phyloP scores from a whole-genome alignment of 163 green algal genomes.

The Scenedesmus sp. region DNA sequence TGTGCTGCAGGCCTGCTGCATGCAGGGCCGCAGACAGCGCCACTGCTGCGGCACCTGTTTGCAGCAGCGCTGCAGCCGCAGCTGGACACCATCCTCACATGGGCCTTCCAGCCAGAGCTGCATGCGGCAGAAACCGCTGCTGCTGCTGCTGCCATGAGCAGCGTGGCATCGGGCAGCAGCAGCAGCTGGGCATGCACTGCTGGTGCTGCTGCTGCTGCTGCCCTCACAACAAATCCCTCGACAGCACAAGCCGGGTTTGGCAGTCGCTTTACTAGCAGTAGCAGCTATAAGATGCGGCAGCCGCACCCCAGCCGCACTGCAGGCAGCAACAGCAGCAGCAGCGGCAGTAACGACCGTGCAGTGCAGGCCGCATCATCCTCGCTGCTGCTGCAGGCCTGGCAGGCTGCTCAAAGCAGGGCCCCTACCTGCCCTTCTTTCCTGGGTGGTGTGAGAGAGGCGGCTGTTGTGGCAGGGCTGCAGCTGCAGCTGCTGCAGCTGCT shows the following conservation, averaged over 20 bases:
- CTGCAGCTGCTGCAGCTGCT: slow-evolving; percentile 44
- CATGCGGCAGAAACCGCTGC: slow-evolving; percentile 34
- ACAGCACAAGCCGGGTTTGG: neutral
- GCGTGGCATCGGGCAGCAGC: slow-evolving; percentile 22
- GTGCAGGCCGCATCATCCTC: neutral
- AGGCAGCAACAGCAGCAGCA: neutral
- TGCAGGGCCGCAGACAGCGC: slow-evolving; percentile 11
- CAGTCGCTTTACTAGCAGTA: neutral
- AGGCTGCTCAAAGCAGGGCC: neutral
- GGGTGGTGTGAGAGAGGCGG: neutral
- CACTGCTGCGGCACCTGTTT: slow-evolving; percentile 41
- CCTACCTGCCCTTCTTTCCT: slow-evolving; percentile 31
- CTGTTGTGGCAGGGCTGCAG: slow-evolving; percentile 36
- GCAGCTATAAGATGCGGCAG: neutral
- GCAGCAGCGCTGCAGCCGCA: slow-evolving; percentile 38
- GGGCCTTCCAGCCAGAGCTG: slow-evolving; percentile 17
- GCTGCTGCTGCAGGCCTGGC: slow-evolving; percentile 25
- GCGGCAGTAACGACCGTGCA: neutral
- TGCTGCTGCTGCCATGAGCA: slow-evolving; percentile 21
- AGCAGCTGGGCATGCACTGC: slow-evolving; percentile 1
- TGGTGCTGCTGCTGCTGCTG: neutral
- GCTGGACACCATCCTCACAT: slow-evolving; percentile 23
- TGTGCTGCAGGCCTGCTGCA: slow-evolving; percentile 18
- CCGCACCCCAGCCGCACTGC: neutral
- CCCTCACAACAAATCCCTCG: neutral